phyloP scores from a whole-genome alignment of 345 rosid species.

The Boechera divaricarpa region DNA sequence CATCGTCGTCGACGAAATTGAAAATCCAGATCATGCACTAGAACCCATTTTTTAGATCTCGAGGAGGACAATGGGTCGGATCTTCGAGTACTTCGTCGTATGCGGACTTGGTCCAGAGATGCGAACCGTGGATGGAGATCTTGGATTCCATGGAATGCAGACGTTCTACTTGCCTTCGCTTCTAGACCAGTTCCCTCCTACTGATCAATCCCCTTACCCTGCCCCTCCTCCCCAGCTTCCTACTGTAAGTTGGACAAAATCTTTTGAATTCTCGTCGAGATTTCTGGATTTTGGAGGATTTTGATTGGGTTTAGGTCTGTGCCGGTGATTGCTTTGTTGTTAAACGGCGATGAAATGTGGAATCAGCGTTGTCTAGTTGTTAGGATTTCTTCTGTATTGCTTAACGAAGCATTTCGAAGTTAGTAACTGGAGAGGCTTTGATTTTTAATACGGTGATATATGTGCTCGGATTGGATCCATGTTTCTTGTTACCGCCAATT shows the following conservation, averaged over 20 bases:
- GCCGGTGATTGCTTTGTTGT: background rate
- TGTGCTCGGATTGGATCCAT: conserved; percentile 5
- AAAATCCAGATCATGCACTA: conserved; percentile 31
- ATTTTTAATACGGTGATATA: background rate
- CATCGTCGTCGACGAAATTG: conserved; percentile 8
- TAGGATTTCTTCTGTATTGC: background rate
- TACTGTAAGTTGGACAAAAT: conserved; percentile 53
- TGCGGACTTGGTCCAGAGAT: conserved; percentile 96
- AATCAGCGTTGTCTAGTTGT: conserved; percentile 19
- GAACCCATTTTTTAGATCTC: conserved; percentile 36
- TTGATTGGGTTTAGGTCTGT: conserved; percentile 17
- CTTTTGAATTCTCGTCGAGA: background rate
- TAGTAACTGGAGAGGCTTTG: conserved; percentile 7
- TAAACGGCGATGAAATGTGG: background rate
- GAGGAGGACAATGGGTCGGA: conserved; percentile 58
- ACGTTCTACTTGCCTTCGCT: conserved; percentile 69
- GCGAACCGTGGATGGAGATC: conserved; percentile 80
- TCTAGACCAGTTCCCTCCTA: conserved; percentile 88
- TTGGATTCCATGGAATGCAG: conserved; percentile 79
- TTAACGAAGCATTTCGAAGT: conserved; percentile 12
- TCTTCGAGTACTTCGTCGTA: conserved; percentile 95
- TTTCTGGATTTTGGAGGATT: background rate
- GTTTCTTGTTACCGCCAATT: background rate
- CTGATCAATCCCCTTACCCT: conserved; percentile 71
- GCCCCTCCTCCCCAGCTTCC: conserved; percentile 97